These are phyloP conservation scores for Monosporozyma unispora DNA, from an alignment of 805 yeast species.

Conservation along the genomic window DNA sequence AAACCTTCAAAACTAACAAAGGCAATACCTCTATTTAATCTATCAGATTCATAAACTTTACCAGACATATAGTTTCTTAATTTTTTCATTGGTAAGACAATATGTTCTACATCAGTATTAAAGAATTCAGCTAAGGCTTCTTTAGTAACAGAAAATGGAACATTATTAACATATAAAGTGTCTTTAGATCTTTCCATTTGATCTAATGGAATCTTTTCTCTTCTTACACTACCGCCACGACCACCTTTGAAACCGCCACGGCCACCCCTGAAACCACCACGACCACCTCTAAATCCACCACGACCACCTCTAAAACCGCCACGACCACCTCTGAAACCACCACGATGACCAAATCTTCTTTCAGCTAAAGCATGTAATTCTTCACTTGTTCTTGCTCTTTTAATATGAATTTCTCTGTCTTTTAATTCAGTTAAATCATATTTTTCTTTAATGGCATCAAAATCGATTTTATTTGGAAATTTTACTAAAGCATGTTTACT, in stretches of 20 bases:
- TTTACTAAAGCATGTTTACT: constrained; percentile 29
- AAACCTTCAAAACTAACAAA: constrained; percentile 43
- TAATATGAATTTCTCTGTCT: constrained; percentile 28
- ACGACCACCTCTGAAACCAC: constrained; percentile 8
- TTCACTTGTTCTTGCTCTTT: constrained; percentile 19
- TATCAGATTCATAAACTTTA: constrained; percentile 32
- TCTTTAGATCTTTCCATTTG: constrained; percentile 35
- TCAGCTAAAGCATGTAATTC: constrained; percentile 8
- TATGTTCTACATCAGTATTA: constrained; percentile 38
- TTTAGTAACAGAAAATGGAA: constrained; percentile 54
- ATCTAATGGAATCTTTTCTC: constrained; percentile 30
- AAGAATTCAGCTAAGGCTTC: constrained; percentile 46
- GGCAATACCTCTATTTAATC: constrained; percentile 46
- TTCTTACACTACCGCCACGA: constrained; percentile 10
- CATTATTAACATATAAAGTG: constrained; percentile 54
- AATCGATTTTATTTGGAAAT: constrained; percentile 25
- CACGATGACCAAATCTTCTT: constrained; percentile 8
- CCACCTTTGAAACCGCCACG: constrained; percentile 15
- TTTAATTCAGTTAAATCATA: constrained; percentile 24
- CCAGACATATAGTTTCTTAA: constrained; percentile 24
- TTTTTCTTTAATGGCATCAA: constrained; percentile 23
- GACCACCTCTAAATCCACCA: constrained; percentile 7
- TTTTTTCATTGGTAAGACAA: constrained; percentile 45
- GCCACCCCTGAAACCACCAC: constrained; percentile 4
- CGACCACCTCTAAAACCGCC: constrained; percentile 8